A percentile compares a stretch with the other conserved stretches of the same genome.
These are phyloP conservation scores for Rubroboletus pulcherrimus DNA, from an alignment of 768 basidiomycete genomes.

Conservation along the genomic window DNA sequence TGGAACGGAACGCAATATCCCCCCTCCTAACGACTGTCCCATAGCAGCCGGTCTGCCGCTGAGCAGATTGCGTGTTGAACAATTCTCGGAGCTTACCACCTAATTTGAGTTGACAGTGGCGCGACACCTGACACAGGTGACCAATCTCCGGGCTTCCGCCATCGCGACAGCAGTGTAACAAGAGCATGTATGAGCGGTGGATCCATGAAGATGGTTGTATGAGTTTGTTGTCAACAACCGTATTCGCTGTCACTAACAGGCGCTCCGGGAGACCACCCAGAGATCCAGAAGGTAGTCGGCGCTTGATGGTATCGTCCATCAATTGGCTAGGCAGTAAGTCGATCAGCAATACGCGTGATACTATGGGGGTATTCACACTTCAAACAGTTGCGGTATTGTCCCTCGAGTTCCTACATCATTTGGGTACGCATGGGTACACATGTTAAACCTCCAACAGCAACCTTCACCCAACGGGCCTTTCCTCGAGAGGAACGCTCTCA, in stretches of 20 bases:
- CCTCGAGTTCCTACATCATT: background rate
- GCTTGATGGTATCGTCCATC: background rate
- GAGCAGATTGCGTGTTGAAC: background rate
- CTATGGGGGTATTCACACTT: background rate
- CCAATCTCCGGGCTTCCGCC: background rate
- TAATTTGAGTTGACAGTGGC: conserved; percentile 3
- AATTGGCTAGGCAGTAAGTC: background rate
- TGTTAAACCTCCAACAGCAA: background rate
- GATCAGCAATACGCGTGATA: background rate
- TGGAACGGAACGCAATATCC: background rate
- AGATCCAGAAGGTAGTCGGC: background rate
- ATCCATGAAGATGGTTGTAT: background rate
- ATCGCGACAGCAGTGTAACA: background rate
- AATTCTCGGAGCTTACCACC: background rate
- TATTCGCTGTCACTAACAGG: background rate
- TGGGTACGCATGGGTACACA: background rate
- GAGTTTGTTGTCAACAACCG: background rate
- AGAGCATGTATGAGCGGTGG: background rate
- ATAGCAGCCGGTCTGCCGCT: background rate
- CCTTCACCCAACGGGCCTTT: background rate
- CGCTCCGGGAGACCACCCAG: background rate
- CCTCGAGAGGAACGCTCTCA: background rate
- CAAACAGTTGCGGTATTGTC: background rate
- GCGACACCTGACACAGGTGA: background rate
- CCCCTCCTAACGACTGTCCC: background rate